A percentile compares a stretch with the other conserved stretches of the same genome.
Evolutionary conservation across 495 filamentous ascomycete genomes (phyloP).

Genomic region (Achaetomiella virescens): DNA sequence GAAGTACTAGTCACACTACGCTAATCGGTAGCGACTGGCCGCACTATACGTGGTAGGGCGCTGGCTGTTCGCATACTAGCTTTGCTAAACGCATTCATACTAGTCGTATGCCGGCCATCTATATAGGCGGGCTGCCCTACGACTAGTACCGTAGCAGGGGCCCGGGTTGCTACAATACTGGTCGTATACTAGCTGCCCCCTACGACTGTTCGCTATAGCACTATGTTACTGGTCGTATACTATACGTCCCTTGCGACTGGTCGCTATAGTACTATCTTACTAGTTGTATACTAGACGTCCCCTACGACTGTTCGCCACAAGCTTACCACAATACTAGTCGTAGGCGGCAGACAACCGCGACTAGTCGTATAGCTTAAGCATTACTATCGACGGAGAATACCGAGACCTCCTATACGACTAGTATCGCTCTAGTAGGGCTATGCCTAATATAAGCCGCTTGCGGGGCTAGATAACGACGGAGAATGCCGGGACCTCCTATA

Average conservation of each 20-base stretch:
- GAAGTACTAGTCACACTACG: background rate
- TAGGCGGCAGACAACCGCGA: too few species aligned
- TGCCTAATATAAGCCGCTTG: background rate
- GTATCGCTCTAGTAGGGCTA: constrained; percentile 1
- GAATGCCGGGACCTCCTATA: background rate
- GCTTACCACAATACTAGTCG: too few species aligned
- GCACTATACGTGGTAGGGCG: constrained; percentile 1
- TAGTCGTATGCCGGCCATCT: background rate
- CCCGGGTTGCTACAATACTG: background rate
- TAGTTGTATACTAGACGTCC: background rate
- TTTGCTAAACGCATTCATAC: constrained; percentile 2
- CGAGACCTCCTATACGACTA: constrained; percentile 4
- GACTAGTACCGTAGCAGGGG: too few species aligned
- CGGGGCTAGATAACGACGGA: background rate
- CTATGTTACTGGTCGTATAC: background rate
- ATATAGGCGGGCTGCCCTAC: background rate
- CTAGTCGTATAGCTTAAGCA: too few species aligned
- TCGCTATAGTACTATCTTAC: background rate
- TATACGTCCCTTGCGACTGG: background rate
- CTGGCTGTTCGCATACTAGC: constrained; percentile 1
- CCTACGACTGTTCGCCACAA: too few species aligned
- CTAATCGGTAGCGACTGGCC: background rate
- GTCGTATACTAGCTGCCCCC: too few species aligned
- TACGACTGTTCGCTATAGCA: constrained; percentile 3
- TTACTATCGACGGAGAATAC: background rate